These are phyloP conservation scores for Ascosphaera aggregata DNA, from an alignment of 2,329 filamentous ascomycete genomes.

Conservation along the genomic window DNA sequence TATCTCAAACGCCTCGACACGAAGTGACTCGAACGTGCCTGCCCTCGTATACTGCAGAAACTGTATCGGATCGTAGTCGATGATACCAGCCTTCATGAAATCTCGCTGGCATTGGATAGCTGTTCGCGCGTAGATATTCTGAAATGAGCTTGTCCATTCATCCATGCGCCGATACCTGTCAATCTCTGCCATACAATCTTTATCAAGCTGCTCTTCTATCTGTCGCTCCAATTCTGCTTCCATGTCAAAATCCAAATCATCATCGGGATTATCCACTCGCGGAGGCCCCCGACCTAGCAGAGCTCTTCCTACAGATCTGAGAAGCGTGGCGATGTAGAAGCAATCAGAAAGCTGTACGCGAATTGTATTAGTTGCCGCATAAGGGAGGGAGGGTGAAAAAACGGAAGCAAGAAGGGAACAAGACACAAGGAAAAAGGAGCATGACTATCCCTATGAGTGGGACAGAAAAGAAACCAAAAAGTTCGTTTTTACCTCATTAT, in stretches of 20 bases:
- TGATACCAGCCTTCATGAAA: conserved; percentile 29
- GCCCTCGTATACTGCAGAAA: conserved; percentile 37
- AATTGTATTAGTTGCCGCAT: background rate
- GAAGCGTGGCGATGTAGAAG: conserved; percentile 63
- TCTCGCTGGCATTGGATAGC: conserved; percentile 35
- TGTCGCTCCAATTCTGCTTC: conserved; percentile 25
- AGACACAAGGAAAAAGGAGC: background rate
- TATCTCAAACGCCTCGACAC: conserved; percentile 34
- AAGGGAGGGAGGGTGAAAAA: background rate
- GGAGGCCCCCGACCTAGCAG: conserved; percentile 18
- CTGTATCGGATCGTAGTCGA: conserved; percentile 29
- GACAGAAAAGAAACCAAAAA: too few relatives aligned
- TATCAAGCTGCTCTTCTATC: conserved; percentile 30
- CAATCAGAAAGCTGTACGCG: conserved; percentile 54
- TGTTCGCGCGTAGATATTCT: conserved; percentile 38
- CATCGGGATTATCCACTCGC: conserved; percentile 12
- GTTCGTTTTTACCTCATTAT: conserved; percentile 42
- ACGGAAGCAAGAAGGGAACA: background rate
- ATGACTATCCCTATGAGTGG: conserved; percentile 1
- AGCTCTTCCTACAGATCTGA: conserved; percentile 37
- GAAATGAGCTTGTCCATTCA: conserved; percentile 42
- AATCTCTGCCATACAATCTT: conserved; percentile 35
- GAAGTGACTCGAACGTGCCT: conserved; percentile 36
- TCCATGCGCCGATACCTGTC: conserved; percentile 40
- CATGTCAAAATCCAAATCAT: conserved; percentile 22